phyloP scores from a whole-genome alignment of 768 basidiomycete species.

The Paxillus ammoniavirescens region DNA sequence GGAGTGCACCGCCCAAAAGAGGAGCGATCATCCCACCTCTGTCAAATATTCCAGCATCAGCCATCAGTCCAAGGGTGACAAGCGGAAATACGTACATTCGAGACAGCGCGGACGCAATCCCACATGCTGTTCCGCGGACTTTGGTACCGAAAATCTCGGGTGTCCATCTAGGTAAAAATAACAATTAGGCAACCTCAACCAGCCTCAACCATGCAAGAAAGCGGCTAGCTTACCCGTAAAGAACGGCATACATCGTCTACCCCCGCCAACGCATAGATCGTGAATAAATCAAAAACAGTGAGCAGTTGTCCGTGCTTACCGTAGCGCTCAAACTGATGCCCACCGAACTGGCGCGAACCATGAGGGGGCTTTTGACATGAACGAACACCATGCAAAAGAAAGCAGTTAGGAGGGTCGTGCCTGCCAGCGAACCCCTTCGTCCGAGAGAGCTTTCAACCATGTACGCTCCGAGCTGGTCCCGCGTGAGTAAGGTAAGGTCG shows the following conservation, averaged over 20 bases:
- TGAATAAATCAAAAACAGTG: not conserved
- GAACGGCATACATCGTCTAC: slow-evolving; percentile 83
- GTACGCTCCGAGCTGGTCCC: slow-evolving; percentile 73
- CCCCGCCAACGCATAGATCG: not conserved
- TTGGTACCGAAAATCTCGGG: slow-evolving; percentile 85
- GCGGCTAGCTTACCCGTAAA: slow-evolving; percentile 52
- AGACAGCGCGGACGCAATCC: slow-evolving; percentile 82
- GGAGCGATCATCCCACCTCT: slow-evolving; percentile 92
- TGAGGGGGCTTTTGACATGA: slow-evolving; percentile 51
- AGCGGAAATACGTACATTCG: slow-evolving; percentile 57
- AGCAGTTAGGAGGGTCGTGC: slow-evolving; percentile 74
- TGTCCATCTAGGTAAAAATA: slow-evolving; percentile 55
- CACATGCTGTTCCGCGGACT: slow-evolving; percentile 86
- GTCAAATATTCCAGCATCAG: slow-evolving; percentile 1
- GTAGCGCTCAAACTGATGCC: slow-evolving; percentile 78
- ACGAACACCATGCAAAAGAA: slow-evolving; percentile 72
- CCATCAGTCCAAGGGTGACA: not conserved
- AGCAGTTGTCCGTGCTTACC: slow-evolving; percentile 13
- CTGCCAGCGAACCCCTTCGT: slow-evolving; percentile 67
- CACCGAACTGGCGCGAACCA: slow-evolving; percentile 66
- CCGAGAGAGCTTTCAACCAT: slow-evolving; percentile 72
- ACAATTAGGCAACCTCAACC: not conserved
- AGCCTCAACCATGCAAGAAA: not conserved
- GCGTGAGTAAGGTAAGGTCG: not conserved
- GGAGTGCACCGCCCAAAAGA: slow-evolving; percentile 68